These are phyloP conservation scores for Metarhizium rileyi DNA, from an alignment of 2,329 filamentous ascomycete genomes.

Conservation along the genomic window DNA sequence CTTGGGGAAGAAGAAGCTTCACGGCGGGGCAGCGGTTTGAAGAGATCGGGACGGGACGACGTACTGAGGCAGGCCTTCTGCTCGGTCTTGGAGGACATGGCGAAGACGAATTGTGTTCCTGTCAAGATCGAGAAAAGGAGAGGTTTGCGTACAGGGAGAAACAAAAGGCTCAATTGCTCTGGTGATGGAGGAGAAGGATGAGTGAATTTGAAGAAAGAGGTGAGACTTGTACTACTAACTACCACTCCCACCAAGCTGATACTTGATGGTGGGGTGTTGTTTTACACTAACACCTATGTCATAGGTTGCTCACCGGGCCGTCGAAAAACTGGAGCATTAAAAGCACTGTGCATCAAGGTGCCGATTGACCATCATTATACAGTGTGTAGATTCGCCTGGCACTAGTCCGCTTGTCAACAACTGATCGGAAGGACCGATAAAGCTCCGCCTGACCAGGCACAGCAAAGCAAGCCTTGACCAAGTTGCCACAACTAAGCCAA, in stretches of 20 bases:
- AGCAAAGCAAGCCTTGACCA: not conserved
- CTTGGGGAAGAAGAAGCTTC: slow-evolving; percentile 3
- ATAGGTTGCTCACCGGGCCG: not conserved
- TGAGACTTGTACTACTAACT: not conserved
- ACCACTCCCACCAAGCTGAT: not conserved
- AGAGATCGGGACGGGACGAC: slow-evolving; percentile 28
- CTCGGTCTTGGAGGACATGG: slow-evolving; percentile 44
- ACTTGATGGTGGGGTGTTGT: slow-evolving; percentile 7
- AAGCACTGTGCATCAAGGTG: slow-evolving; percentile 1
- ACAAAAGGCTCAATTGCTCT: slow-evolving; percentile 2
- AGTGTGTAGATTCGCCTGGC: not conserved
- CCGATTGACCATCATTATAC: not conserved
- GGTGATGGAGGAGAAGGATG: not conserved
- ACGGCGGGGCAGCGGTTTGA: slow-evolving; percentile 15
- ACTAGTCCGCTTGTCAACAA: not conserved
- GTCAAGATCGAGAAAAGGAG: not conserved
- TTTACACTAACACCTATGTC: slow-evolving; percentile 2
- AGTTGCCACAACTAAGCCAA: not conserved
- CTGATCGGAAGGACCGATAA: not conserved
- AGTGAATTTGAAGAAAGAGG: slow-evolving; percentile 6
- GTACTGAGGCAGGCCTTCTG: slow-evolving; percentile 55
- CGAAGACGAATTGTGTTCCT: slow-evolving; percentile 12
- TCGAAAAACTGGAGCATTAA: not conserved
- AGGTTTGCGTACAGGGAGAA: not conserved
- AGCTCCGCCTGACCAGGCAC: not conserved